Conservation (phyloP, 2,329 filamentous ascomycete genomes). For the Phaeosphaeria sp. region DNA sequence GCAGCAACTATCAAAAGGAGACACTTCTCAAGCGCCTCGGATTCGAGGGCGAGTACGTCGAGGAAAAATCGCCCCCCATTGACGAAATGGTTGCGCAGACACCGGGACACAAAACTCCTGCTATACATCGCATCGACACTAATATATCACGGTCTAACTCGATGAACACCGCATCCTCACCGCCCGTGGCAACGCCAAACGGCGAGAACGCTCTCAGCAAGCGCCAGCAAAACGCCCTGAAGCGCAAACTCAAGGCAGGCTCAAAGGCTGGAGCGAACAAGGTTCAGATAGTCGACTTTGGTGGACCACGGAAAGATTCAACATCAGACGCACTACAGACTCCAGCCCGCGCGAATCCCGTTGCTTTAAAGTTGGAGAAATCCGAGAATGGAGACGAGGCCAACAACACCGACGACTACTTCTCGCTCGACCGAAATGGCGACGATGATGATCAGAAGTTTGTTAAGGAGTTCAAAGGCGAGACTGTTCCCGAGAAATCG, state of each 20-base stretch:
- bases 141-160: constrained; percentile 54
- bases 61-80: constrained; percentile 78
- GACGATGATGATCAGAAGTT: constrained; percentile 91
- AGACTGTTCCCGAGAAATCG: constrained; percentile 80
- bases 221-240: constrained; percentile 90
- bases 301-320: constrained; percentile 68
- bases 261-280: constrained; percentile 90
- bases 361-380: constrained; percentile 64
- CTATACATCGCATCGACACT: constrained; percentile 59
- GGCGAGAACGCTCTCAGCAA: constrained; percentile 71
- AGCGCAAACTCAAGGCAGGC: constrained; percentile 90
- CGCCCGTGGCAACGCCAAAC: constrained; percentile 51
- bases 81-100: constrained; percentile 61
- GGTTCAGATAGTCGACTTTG: constrained; percentile 86
- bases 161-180: constrained; percentile 55
- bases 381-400: constrained; percentile 65
- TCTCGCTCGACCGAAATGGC: constrained; percentile 81
- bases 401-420: constrained; percentile 71
- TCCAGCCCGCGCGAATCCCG: constrained; percentile 56
- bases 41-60: constrained; percentile 80
- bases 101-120: constrained; percentile 44
- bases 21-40: constrained; percentile 82
- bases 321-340: constrained; percentile 64
- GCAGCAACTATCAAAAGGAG: constrained; percentile 88
- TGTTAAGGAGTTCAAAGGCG: constrained; percentile 93